phyloP scores from a whole-genome alignment of 208 protist genomes.

The Crithidia bombi region DNA sequence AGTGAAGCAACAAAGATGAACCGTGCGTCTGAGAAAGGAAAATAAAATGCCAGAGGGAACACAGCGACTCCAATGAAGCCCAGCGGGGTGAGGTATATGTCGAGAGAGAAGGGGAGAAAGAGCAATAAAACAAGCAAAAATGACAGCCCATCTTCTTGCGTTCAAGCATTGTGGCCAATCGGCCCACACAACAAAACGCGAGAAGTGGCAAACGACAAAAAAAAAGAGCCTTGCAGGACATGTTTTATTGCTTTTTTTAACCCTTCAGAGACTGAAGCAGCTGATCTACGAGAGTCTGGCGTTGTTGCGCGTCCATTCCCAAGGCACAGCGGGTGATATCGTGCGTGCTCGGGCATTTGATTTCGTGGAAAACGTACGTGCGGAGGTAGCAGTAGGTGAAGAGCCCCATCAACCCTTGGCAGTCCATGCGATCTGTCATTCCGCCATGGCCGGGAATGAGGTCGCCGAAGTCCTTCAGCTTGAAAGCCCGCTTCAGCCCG shows the following conservation, averaged over 20 bases:
- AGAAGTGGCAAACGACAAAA: neutral
- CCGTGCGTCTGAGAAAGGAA: too few species aligned
- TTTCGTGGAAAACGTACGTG: conserved; percentile 71
- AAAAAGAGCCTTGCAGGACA: neutral
- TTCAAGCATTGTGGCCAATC: too few species aligned
- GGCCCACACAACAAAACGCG: too few species aligned
- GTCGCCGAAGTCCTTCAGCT: conserved; percentile 98
- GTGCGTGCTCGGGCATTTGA: conserved; percentile 49
- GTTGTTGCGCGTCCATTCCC: conserved; percentile 38
- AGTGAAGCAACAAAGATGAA: too few species aligned
- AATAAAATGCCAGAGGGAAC: too few species aligned
- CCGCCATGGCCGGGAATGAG: conserved; percentile 98
- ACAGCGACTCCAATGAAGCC: too few species aligned
- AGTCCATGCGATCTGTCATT: conserved; percentile 98
- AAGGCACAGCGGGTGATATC: conserved; percentile 64
- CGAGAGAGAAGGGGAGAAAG: neutral
- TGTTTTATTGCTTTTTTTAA: neutral
- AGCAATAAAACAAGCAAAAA: neutral
- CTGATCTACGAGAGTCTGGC: conserved; percentile 45
- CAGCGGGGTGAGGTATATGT: too few species aligned
- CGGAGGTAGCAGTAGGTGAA: conserved; percentile 91
- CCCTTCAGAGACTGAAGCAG: conserved; percentile 44
- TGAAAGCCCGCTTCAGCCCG: conserved; percentile 97
- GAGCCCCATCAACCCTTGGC: conserved; percentile 96
- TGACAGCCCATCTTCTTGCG: neutral